A percentile compares a stretch with the other conserved stretches of the same genome.
Evolutionary conservation across 495 filamentous ascomycete genomes (phyloP).

Genomic region (Aspergillus incahuasiensis): DNA sequence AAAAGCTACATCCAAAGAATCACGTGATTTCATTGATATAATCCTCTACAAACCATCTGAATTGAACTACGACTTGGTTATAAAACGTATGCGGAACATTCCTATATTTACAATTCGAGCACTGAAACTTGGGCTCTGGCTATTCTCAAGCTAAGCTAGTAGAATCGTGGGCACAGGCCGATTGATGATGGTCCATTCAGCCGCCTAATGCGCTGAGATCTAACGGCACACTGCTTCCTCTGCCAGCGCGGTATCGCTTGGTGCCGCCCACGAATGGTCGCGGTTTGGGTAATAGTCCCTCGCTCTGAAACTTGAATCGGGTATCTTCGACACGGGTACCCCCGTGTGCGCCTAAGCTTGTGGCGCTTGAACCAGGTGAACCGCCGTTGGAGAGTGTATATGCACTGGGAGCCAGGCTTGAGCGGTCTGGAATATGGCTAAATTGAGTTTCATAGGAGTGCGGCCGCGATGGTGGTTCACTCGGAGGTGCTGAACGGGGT

Average conservation of each 20-base stretch:
- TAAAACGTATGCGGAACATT: neutral
- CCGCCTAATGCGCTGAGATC: constrained; percentile 57
- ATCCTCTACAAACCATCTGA: neutral
- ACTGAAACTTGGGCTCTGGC: neutral
- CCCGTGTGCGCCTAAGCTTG: constrained; percentile 35
- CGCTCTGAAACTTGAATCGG: constrained; percentile 82
- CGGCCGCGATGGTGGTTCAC: constrained; percentile 43
- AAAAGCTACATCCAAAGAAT: neutral
- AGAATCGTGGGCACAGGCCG: neutral
- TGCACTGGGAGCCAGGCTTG: constrained; percentile 66
- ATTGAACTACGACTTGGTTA: too few species aligned
- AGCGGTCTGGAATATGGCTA: constrained; percentile 43
- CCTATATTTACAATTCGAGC: neutral
- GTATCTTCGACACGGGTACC: constrained; percentile 65
- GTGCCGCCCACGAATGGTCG: constrained; percentile 65
- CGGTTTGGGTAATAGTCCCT: constrained; percentile 78
- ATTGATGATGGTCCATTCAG: constrained; percentile 13
- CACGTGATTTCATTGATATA: neutral
- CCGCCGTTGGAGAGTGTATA: constrained; percentile 68
- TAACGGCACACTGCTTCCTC: constrained; percentile 90
- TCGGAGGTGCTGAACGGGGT: constrained; percentile 45
- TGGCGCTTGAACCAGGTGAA: constrained; percentile 27
- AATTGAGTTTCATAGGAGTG: constrained; percentile 44
- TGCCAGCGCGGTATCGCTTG: constrained; percentile 81
- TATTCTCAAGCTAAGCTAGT: neutral